These are phyloP conservation scores for Euphorbia tirucalli DNA, from an alignment of 345 rosid species.

Conservation along the genomic window DNA sequence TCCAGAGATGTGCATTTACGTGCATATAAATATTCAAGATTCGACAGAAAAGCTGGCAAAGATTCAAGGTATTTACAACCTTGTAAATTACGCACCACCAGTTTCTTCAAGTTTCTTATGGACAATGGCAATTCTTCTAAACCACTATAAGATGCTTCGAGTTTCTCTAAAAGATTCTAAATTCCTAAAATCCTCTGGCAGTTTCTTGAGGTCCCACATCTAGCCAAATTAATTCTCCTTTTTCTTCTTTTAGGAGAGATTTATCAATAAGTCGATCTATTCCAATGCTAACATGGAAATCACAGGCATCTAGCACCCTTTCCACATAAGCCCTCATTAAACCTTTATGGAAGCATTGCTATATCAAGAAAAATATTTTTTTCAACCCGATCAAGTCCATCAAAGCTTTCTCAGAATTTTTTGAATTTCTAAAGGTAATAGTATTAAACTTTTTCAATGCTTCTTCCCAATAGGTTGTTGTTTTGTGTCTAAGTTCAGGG, in stretches of 20 bases:
- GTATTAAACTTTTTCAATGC: background rate
- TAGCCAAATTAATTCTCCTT: background rate
- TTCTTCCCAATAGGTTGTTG: background rate
- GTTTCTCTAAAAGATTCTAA: too few species aligned
- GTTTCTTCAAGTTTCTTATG: too few species aligned
- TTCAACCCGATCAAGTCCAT: background rate
- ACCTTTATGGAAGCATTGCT: background rate
- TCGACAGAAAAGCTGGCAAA: too few species aligned
- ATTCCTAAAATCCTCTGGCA: too few species aligned
- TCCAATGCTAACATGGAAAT: background rate
- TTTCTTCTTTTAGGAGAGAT: background rate
- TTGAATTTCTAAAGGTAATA: background rate
- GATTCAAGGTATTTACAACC: too few species aligned
- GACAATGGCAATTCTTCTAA: too few species aligned
- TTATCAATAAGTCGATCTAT: background rate
- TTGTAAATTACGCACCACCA: too few species aligned
- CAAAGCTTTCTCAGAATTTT: background rate
- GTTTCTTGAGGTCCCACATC: too few species aligned
- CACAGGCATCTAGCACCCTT: background rate
- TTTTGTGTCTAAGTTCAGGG: background rate
- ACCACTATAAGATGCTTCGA: too few species aligned
- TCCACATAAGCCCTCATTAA: rapidly evolving
- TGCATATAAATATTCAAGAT: too few species aligned
- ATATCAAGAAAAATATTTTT: conserved; percentile 3
- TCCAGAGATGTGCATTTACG: too few species aligned